Base-by-base conservation (phyloP, 2,329 filamentous ascomycete genomes). In the Colletotrichum costaricense region DNA sequence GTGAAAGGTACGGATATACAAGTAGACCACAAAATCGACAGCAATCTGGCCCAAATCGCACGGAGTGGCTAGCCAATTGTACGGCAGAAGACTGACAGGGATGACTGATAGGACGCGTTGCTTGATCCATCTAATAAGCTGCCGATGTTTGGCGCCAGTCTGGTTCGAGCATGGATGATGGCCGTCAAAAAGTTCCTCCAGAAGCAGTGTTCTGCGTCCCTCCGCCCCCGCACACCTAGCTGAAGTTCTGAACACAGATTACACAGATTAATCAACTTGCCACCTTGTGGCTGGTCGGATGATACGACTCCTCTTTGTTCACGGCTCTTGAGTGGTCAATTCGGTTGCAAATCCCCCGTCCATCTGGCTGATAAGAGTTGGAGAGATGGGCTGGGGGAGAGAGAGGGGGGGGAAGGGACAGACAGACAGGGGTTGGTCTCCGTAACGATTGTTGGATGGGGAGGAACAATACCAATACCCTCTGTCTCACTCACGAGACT, bases 121-220 rank as follows among this genome's bases (percentile, higher is more conserved):
- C 55, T 52, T 30, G 60, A 59, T 60, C 66, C 70, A 65, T 64
- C 35, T 55, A 73, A 73, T 60, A 73, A 65, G 66, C 59, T 62
- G 66, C 46, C 55, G 60, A 69, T 69, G 64, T 59, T 16, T 33
- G 54, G 55, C 46, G 65, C 35, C 46, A 42, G 63, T 33, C 46
- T n/a, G 30, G 46, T 22, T 8, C 30, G n/a, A 33, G 46, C 55
- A 54, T 28, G 56, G 56, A 30, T n/a, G 33, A 46, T 63, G 58
- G 26, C 52, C 42, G 38, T 59, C 35, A 70, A 70, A 71, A 73
- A 66, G 70, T 73, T 49, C 71, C 56, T 71, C 67, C 46, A 6
- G 14, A 65, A 73, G 46, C 22, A 57, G 55, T 56, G 14, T 57
- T 49, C 35, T 62, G 62, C 62, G 38, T 56, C 33, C 8, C 22